Base-by-base conservation (phyloP, 768 basidiomycete species). In the Hydnomerulius pinastri region DNA sequence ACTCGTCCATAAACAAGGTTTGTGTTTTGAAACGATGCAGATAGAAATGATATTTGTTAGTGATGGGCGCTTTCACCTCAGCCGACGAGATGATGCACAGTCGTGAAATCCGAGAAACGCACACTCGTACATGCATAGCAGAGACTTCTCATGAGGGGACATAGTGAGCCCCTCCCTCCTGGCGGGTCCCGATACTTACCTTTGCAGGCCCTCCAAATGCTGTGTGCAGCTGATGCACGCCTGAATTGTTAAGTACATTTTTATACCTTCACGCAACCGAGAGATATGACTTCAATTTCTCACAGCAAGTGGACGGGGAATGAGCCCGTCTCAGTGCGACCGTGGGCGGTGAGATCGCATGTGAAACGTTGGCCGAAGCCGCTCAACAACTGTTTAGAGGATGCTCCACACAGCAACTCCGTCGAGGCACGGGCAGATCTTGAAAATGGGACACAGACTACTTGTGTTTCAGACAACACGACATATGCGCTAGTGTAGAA, bases 231-330 rank as follows among this genome's bases (percentile, higher is more conserved):
- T n/a, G n/a, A n/a, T n/a, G n/a, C n/a, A n/a, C n/a, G n/a, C n/a
- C n/a, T n/a, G n/a, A n/a, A n/a, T n/a, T n/a, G n/a, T n/a, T n/a
- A n/a, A n/a, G n/a, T n/a, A n/a, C n/a, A n/a, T n/a, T n/a, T n/a
- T n/a, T n/a, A n/a, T n/a, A n/a, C n/a, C n/a, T n/a, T n/a, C n/a
- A n/a, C n/a, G n/a, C n/a, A n/a, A n/a, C n/a, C n/a, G n/a, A n/a
- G n/a, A n/a, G n/a, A n/a, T n/a, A n/a, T n/a, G n/a, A 21, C 42
- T 15, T 32, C 17, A 23, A 27, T 18, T 41, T 52, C 40, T 41
- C 63, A 64, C 64, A 64, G 63, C 63, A 40, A n/a, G n/a, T 40
- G 20, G 10, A 28, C 55, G 58, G 64, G 29, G 46, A 64, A 58
- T 29, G 8, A 46, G 55, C 51, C 64, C 63, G 64, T 47, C n/a